A percentile compares a stretch with the other conserved stretches of the same genome.
Evolutionary conservation across 352 stramenopile genomes (phyloP).

Genomic region (Globisporangium barbulae): DNA sequence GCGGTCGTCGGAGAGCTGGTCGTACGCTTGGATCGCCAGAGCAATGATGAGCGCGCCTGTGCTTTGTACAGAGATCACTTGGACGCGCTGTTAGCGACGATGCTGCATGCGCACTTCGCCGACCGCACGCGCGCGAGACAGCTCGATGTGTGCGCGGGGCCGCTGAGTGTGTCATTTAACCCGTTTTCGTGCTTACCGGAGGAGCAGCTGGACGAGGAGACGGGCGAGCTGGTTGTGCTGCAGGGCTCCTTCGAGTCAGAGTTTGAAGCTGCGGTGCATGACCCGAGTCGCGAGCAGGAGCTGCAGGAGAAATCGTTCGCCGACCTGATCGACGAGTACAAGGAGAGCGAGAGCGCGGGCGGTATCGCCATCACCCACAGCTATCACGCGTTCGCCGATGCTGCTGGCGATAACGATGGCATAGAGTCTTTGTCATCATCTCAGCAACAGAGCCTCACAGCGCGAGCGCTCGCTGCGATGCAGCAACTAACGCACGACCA

Average conservation of each 20-base stretch:
- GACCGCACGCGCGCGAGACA: constrained; percentile 27
- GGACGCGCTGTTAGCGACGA: constrained; percentile 46
- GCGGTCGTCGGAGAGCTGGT: constrained; percentile 59
- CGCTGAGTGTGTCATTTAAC: constrained; percentile 49
- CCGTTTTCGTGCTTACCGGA: constrained; percentile 56
- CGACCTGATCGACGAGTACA: constrained; percentile 44
- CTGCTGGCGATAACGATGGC: not conserved
- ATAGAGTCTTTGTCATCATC: not conserved
- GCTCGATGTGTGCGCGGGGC: constrained; percentile 27
- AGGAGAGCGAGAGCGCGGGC: not conserved
- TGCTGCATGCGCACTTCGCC: constrained; percentile 62
- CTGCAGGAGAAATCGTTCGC: constrained; percentile 26
- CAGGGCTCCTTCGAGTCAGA: constrained; percentile 29
- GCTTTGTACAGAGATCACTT: constrained; percentile 40
- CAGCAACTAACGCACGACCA: constrained; percentile 31
- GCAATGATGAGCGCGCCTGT: constrained; percentile 19
- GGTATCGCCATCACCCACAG: not conserved
- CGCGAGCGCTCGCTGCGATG: constrained; percentile 24
- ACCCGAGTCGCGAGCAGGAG: constrained; percentile 19
- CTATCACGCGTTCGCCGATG: constrained; percentile 36
- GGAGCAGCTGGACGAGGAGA: constrained; percentile 56
- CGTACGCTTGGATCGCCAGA: constrained; percentile 43
- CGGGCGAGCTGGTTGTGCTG: constrained; percentile 47
- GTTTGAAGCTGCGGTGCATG: constrained; percentile 9
- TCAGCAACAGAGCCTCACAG: not conserved